Evolutionary conservation across 2,329 filamentous ascomycete genomes (phyloP).

Genomic region (Pseudogymnoascus sp.): DNA sequence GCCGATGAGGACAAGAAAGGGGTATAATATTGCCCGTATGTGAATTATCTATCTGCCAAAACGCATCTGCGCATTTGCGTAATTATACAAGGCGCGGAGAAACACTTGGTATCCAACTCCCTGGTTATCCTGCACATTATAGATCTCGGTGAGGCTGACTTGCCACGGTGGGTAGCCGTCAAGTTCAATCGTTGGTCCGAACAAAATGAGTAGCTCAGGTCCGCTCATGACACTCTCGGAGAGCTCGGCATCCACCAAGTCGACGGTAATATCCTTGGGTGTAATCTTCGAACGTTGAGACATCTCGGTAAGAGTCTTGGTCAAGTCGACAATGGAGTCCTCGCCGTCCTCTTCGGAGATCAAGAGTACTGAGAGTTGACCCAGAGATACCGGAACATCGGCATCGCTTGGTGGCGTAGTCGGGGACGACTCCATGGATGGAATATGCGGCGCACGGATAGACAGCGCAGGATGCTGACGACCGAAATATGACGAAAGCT

Average conservation of each 20-base stretch:
- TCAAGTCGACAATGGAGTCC: slow-evolving; percentile 91
- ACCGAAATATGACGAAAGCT: slow-evolving; percentile 84
- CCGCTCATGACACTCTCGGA: slow-evolving; percentile 74
- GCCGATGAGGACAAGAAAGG: background rate
- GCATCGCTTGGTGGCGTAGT: slow-evolving; percentile 38
- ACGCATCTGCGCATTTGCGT: slow-evolving; percentile 80
- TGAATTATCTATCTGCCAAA: slow-evolving; percentile 53
- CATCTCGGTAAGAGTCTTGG: slow-evolving; percentile 91
- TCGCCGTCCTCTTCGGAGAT: slow-evolving; percentile 84
- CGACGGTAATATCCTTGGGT: slow-evolving; percentile 72
- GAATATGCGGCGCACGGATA: slow-evolving; percentile 64
- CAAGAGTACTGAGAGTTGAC: slow-evolving; percentile 59
- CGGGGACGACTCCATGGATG: slow-evolving; percentile 46
- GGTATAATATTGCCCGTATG: slow-evolving; percentile 1
- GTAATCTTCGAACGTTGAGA: slow-evolving; percentile 80
- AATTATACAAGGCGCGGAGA: slow-evolving; percentile 75
- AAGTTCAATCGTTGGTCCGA: slow-evolving; percentile 75
- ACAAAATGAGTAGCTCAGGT: slow-evolving; percentile 83
- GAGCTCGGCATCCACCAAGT: slow-evolving; percentile 86
- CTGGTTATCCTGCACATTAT: slow-evolving; percentile 67
- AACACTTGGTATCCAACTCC: slow-evolving; percentile 94
- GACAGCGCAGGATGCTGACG: slow-evolving; percentile 64
- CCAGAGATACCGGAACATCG: slow-evolving; percentile 29
- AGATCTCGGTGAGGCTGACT: slow-evolving; percentile 89
- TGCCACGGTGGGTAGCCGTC: slow-evolving; percentile 97